phyloP scores from a whole-genome alignment of 805 yeast genomes.

The Diddensiella caesifluorescens region DNA sequence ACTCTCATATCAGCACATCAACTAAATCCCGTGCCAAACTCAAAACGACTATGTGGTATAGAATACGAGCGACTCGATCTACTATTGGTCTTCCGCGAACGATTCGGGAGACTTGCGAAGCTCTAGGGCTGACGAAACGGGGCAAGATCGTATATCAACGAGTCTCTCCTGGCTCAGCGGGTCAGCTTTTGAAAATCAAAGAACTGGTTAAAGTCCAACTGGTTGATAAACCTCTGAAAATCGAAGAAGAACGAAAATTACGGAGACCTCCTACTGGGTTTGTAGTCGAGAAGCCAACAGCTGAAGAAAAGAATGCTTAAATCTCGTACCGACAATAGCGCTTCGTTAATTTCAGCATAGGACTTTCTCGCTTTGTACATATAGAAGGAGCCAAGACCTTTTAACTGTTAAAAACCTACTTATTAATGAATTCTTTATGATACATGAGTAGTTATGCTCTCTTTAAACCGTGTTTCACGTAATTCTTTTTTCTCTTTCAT shows the following conservation, averaged over 20 bases:
- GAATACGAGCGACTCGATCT: constrained; percentile 74
- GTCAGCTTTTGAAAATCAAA: constrained; percentile 74
- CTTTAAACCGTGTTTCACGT: no score
- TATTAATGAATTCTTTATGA: no score
- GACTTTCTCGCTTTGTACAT: no score
- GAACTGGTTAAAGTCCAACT: constrained; percentile 81
- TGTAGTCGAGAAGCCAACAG: constrained; percentile 23
- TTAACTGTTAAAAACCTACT: no score
- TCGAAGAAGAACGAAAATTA: constrained; percentile 38
- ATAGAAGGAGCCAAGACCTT: no score
- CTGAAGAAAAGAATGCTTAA: neutral
- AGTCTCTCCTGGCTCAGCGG: constrained; percentile 77
- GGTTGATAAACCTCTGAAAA: constrained; percentile 48
- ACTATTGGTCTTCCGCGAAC: constrained; percentile 77
- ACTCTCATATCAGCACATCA: neutral
- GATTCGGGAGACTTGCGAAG: constrained; percentile 56
- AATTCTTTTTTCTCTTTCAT: no score
- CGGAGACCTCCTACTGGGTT: constrained; percentile 30
- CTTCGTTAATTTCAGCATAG: no score
- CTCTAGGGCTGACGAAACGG: constrained; percentile 70
- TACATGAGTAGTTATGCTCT: no score
- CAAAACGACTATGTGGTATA: constrained; percentile 38
- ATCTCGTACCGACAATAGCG: neutral
- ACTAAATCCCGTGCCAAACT: neutral
- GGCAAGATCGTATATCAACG: constrained; percentile 68